A percentile compares a stretch with the other conserved stretches of the same genome.
These are phyloP conservation scores for Entomortierella parvispora DNA, from an alignment of 192 early-diverging fungal species.

Conservation along the genomic window DNA sequence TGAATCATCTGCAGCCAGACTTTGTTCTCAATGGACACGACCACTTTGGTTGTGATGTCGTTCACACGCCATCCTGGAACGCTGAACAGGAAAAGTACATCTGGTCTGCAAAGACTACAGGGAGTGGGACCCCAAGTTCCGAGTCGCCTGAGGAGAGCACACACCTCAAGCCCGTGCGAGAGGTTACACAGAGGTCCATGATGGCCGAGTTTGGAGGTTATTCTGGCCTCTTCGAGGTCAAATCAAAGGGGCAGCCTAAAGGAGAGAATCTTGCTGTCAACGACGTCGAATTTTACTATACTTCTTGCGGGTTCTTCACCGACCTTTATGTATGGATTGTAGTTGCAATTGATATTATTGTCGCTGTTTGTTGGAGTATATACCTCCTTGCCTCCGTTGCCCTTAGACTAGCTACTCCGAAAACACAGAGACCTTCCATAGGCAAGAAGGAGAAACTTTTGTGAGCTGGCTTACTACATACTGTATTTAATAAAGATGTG, in stretches of 20 bases:
- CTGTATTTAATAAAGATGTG: too few relatives aligned
- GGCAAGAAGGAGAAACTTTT: background rate
- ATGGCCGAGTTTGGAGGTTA: constrained; percentile 71
- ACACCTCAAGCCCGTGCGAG: constrained; percentile 38
- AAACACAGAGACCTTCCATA: background rate
- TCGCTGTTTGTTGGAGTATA: background rate
- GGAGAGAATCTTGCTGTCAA: background rate
- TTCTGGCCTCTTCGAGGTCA: constrained; percentile 69
- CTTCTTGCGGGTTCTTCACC: constrained; percentile 55
- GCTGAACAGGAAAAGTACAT: constrained; percentile 8
- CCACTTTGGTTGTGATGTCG: constrained; percentile 67
- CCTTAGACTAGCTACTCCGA: too few relatives aligned
- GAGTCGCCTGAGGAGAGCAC: background rate
- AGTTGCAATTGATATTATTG: constrained; percentile 38
- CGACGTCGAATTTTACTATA: constrained; percentile 55
- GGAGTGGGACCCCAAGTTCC: too few relatives aligned
- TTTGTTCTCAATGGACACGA: constrained; percentile 74
- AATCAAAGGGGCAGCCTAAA: background rate
- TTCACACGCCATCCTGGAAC: constrained; percentile 33
- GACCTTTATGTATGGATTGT: constrained; percentile 59
- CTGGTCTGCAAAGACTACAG: constrained; percentile 44
- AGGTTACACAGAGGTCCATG: constrained; percentile 69
- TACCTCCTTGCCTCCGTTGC: constrained; percentile 12
- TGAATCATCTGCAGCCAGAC: constrained; percentile 63
- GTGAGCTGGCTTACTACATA: too few relatives aligned